Evolutionary conservation across 2,329 filamentous ascomycete species (phyloP), one percentile per base, ranked within the genome.

Genomic region (Cytospora chrysosperma): DNA sequence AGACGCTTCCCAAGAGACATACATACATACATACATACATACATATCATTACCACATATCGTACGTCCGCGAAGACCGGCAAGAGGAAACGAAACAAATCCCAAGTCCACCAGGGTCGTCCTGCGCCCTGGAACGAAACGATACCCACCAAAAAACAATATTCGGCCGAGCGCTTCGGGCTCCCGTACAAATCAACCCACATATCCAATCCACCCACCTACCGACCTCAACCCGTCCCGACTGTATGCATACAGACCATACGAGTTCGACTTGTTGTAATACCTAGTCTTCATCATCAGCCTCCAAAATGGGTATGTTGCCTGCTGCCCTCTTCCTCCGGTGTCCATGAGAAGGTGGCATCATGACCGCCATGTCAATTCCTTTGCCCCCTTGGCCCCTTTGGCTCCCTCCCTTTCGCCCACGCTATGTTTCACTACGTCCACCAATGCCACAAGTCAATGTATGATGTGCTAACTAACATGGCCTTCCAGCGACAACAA

Each of bases 401-500:
- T n/a, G n/a, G n/a, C 9, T 26, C 50, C 27, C 13, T n/a, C 50
- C 50, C 1, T 9, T 17, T 17, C 21, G 26, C 21, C 30, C 32
- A 49, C 32, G 32, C 47, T 28, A 40, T 4, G 26, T 28, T 32
- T 19, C 6, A 50, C 27, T 26, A 30, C 21, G 3, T 2, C 10
- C 32, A 34, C 32, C 32, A 34, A 15, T 15, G 32, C 15, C 7
- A 12, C 32, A 13, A 15, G 32, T 15, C n/a, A 1, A 8, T 26
- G 6, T 2, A 8, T 26, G 6, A 12, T n/a, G 37, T n/a, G 10
- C 50, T 52, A 55, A 28, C 49, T 63, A 57, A 63, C 61, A 53
- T 10, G 3, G 10, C 10, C n/a, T 10, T 13, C 17, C 54, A 79
- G 70, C 43, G 72, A 71, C 47, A 78, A 85, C 82, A 15, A 85